Base-by-base conservation (phyloP, 768 basidiomycete species). In the Calvatia gigantea region DNA sequence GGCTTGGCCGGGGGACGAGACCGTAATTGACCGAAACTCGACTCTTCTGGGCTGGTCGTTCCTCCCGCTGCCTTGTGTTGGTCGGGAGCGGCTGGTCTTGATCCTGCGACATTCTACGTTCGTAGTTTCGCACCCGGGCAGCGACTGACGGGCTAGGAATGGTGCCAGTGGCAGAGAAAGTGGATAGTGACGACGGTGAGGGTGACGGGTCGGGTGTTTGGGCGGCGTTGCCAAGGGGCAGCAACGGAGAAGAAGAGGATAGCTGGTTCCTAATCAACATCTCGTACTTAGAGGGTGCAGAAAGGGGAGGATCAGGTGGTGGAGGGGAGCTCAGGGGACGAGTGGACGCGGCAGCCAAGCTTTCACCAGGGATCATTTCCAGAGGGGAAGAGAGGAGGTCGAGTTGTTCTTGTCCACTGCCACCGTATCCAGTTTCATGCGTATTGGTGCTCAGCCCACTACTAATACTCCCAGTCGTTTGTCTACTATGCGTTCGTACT, bases 81-180 rank as follows among this genome's bases (percentile, higher is more conserved):
- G 65, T 69, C 31, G 70, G 66, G 4, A 61, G 61, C n/a, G 72
- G 68, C 45, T 49, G 54, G 4, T 69, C 67, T 44, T 69, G 65
- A 45, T 79, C 79, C 61, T 73, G 73, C n/a, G 86, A 83, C 73
- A 79, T 65, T 49, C 74, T 76, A 52, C 80, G 74, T 64, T 91
- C 87, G 56, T 78, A 84, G 17, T 73, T 82, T 46, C 72, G 76
- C 14, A 90, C 70, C 27, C 80, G 80, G 17, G 76, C 75, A 14
- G 79, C 74, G 29, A 89, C 80, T 17, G 63, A 63, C 9, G 63
- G 63, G 15, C 63, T 62, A 35, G 70, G 63, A 19, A 63, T 51
- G 1, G 60, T 61, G 42, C 56, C 57, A 12, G 60, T 32, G 32
- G 62, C 58, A 17, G 57, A 58, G 14, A 56, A 48, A 50, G 32